Evolutionary conservation across 148 eudicot genomes (phyloP), one percentile per base, ranked within the genome.

Genomic region (Vaccinium darrowii): DNA sequence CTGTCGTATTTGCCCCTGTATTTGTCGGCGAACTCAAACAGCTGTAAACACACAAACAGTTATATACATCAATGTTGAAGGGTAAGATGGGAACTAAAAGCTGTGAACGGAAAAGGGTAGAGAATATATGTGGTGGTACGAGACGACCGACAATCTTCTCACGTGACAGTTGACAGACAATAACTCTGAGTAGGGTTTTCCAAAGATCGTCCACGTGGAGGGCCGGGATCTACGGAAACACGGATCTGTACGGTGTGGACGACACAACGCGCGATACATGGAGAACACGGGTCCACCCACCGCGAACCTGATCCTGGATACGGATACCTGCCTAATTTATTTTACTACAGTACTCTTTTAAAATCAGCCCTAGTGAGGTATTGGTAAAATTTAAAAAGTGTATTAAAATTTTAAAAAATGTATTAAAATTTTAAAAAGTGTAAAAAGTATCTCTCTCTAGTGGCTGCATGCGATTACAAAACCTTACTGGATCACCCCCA

Each of bases 1-100:
- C 94, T 89, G 89, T 97, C 99, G 80, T 97, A 97, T 89, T 97
- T 97, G 88, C 99, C 99, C 86, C 99, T 91, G 91, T 95, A 97
- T 85, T 91, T 95, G 94, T 97, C 95, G 53, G 99, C 99, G 86
- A 97, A 95, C 84, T 91, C 91, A 79, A 97, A 97, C 13, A 97
- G 86, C 99, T 69, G 74, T 15, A 30, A 65, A 39, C 58, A 25
- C 15, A 8, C 3, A 21, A 15, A 18, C 8, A 81, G 54, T 75
- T 74, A 67, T 23, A 82, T 12, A n/a, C 9, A 30, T 50, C 1
- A 8, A 72, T 9, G 7, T 10, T 8, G 16, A 25, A 76, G 85
- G 87, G 84, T 49, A 84, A 75, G 16, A 30, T 47, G 27, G 88
- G 58, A 53, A 87, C 1, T 15, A 10, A n/a, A 47, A 13, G 30